These are phyloP conservation scores for Cutaneotrichosporon dermatis DNA, from an alignment of 1,284 basidiomycete genomes.

Conservation along the genomic window DNA sequence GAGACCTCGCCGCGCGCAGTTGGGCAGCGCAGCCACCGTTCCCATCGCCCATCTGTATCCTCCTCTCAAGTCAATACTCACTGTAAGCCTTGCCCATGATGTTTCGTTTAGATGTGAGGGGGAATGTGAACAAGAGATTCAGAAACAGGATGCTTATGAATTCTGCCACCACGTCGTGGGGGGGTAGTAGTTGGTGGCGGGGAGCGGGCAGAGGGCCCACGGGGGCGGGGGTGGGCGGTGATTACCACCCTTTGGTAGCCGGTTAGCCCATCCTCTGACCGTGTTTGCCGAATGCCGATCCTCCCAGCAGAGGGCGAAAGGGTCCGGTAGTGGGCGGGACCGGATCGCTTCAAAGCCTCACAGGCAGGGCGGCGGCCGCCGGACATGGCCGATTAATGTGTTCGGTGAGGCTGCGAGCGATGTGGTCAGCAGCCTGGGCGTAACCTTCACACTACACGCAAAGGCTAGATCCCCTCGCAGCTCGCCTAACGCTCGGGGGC, in stretches of 20 bases:
- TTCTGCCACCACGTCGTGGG: background rate
- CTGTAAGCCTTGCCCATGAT: slow-evolving; percentile 1
- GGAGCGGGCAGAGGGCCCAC: background rate
- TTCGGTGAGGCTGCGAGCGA: background rate
- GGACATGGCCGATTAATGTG: background rate
- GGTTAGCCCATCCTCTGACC: no score
- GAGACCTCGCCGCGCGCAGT: background rate
- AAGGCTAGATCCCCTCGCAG: no score
- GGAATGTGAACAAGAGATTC: background rate
- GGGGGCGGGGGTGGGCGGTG: no score
- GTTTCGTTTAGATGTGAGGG: background rate
- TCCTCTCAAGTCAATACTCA: background rate
- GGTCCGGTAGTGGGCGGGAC: no score
- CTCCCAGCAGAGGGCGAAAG: no score
- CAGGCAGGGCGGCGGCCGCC: background rate
- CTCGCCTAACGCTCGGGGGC: no score
- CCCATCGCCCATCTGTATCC: background rate
- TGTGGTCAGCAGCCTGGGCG: background rate
- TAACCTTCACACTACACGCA: no score
- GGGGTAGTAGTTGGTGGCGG: background rate
- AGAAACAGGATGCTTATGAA: no score
- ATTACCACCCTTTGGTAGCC: no score
- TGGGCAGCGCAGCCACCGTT: no score
- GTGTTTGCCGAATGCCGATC: background rate
- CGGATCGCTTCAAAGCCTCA: no score